Conservation (phyloP, 306 rosid genomes). For the Corylus heterophylla region DNA sequence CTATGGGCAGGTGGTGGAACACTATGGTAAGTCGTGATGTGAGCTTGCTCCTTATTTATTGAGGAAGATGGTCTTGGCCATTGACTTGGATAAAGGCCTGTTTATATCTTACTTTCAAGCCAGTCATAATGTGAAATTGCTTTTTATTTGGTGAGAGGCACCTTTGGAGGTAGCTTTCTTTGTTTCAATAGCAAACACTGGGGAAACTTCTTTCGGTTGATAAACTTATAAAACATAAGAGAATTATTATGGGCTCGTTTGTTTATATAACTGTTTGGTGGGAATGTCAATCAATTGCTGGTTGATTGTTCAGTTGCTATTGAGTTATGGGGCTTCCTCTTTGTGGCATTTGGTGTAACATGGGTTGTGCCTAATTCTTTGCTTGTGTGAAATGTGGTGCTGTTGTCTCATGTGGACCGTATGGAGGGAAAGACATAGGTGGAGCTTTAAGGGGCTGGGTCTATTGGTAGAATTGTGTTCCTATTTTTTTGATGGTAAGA, state of each 20-base stretch:
- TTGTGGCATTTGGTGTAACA: background rate
- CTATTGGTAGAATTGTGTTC: background rate
- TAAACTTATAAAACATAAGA: background rate
- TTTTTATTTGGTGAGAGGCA: too few species aligned
- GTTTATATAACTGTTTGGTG: background rate
- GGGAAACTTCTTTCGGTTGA: background rate
- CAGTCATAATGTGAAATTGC: background rate
- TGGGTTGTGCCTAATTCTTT: background rate
- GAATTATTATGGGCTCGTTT: background rate
- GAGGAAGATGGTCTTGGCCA: background rate
- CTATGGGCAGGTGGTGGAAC: background rate
- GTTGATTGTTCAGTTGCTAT: background rate
- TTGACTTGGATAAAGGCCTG: background rate
- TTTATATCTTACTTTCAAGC: background rate
- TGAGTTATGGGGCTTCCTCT: background rate
- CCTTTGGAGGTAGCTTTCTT: too few species aligned
- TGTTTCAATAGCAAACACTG: background rate
- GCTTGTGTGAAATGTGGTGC: background rate
- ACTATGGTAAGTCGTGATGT: background rate
- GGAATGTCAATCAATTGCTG: background rate
- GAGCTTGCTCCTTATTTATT: background rate
- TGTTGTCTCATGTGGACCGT: background rate
- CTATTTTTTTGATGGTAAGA: background rate
- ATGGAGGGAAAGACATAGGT: background rate
- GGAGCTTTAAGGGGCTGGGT: background rate